phyloP scores from a whole-genome alignment of 257 asterid genomes.

The Rauvolfia tetraphylla region DNA sequence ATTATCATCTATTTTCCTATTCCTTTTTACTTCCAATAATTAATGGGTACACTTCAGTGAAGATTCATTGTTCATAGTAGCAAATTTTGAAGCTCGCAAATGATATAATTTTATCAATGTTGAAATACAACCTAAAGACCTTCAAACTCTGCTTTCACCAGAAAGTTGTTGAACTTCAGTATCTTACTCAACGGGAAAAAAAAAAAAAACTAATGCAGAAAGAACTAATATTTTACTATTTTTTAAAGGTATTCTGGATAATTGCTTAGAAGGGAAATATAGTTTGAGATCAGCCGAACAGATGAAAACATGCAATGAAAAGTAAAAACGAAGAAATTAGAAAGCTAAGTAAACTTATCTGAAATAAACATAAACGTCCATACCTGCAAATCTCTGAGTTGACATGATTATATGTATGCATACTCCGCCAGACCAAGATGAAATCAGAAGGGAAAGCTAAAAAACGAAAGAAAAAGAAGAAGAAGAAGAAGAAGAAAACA shows the following conservation, averaged over 20 bases:
- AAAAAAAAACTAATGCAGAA: no score
- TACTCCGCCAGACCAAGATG: background rate
- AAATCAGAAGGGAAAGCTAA: no score
- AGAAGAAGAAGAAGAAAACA: no score
- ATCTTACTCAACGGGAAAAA: background rate
- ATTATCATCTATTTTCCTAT: background rate
- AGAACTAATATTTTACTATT: background rate
- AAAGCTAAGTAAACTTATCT: background rate
- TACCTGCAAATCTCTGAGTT: background rate
- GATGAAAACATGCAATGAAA: background rate
- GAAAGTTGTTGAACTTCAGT: background rate
- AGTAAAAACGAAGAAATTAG: no score
- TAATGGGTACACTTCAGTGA: background rate
- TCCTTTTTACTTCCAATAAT: background rate
- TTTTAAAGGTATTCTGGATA: no score
- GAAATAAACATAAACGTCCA: background rate
- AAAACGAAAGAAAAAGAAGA: background rate
- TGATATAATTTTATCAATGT: background rate
- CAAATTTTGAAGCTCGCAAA: background rate
- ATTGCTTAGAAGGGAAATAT: no score
- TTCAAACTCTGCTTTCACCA: background rate
- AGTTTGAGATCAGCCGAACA: background rate
- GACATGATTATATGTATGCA: background rate
- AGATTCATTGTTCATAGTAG: background rate
- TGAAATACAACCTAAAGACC: background rate